Evolutionary conservation across 768 basidiomycete species (phyloP).

Genomic region (Amylocystis lapponica): DNA sequence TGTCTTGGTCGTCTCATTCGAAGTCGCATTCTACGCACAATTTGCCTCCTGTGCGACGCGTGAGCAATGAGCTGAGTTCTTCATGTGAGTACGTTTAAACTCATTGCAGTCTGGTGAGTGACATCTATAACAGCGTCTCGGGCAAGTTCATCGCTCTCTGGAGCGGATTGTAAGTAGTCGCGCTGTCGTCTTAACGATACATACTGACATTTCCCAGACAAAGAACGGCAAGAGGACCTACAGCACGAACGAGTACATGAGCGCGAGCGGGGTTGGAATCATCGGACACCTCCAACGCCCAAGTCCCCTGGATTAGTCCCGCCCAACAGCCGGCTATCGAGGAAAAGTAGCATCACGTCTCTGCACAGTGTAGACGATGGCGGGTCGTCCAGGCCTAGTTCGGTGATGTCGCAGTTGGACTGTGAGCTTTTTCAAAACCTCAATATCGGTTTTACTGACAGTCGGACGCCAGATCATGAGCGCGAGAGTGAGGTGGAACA

Average conservation of each 20-base stretch:
- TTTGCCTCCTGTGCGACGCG: conserved; percentile 13
- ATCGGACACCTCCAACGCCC: conserved; percentile 12
- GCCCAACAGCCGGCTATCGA: conserved; percentile 10
- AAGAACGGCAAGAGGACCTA: conserved; percentile 23
- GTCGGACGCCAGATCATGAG: conserved; percentile 37
- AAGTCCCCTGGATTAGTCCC: conserved; percentile 12
- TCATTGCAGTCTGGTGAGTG: neutral
- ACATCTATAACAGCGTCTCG: conserved; percentile 21
- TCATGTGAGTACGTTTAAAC: conserved; percentile 12
- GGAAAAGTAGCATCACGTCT: conserved; percentile 36
- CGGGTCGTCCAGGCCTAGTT: conserved; percentile 38
- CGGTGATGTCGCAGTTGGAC: conserved; percentile 44
- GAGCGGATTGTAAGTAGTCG: conserved; percentile 18
- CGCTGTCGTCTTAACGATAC: neutral
- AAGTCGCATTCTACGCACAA: conserved; percentile 20
- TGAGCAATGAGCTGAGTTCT: conserved; percentile 14
- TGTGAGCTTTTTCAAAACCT: conserved; percentile 32
- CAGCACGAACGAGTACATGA: conserved; percentile 31
- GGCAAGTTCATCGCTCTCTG: conserved; percentile 22
- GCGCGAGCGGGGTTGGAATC: conserved; percentile 46
- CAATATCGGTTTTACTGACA: too few relatives aligned
- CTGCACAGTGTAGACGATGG: conserved; percentile 36
- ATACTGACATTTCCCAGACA: conserved; percentile 12
- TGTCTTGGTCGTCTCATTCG: conserved; percentile 19
- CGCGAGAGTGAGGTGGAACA: conserved; percentile 34